Evolutionary conservation across 805 yeast genomes (phyloP), one percentile per base, ranked within the genome.

Genomic region (Teunomyces funiuensis): DNA sequence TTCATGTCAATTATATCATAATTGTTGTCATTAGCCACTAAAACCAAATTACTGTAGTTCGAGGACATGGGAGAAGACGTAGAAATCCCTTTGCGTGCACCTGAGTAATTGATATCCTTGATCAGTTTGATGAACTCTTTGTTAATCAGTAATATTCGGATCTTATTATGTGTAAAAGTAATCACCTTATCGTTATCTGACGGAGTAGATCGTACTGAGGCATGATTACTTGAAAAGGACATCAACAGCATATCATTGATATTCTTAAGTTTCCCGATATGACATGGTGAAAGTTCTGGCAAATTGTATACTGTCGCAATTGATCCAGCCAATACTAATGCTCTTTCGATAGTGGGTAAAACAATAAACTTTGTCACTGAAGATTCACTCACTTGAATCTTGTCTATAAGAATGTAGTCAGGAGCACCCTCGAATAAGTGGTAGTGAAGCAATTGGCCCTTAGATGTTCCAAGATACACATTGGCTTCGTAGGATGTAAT

Each of bases 351-450:
- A 7, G 50, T 54, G 0, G 56, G 51, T 25, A 68, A 43, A 4
- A 59, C 43, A 4, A 67, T 38, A 23, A 69, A 49, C 44, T 60
- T 58, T 6, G 30, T 29, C 5, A 69, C 49, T 2, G 57, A 45
- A 4, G 37, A 42, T 8, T 37, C 15, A 10, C 51, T 41, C 6
- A 55, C 45, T 17, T 47, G 44, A n/a, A 57, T 33, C 38, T 54
- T 53, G 16, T 60, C 49, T 8, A 66, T 60, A 14, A 60, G 46
- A 27, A 66, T 60, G 45, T 58, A 69, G 16, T 54, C 62, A 19
- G 61, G 56, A 14, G 65, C 66, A 50, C 69, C 74, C 30, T 68
- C 73, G 39, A 70, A 69, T 9, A 58, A 54, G 45, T 66, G 65
- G 41, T 60, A 63, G 45, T 70, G 74, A 18, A 65, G 57, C n/a